Percentiles rank a stretch among this genome's conserved stretches.
These are phyloP conservation scores for Umbelopsis sp. DNA, from an alignment of 192 early-diverging fungal species.

Conservation along the genomic window DNA sequence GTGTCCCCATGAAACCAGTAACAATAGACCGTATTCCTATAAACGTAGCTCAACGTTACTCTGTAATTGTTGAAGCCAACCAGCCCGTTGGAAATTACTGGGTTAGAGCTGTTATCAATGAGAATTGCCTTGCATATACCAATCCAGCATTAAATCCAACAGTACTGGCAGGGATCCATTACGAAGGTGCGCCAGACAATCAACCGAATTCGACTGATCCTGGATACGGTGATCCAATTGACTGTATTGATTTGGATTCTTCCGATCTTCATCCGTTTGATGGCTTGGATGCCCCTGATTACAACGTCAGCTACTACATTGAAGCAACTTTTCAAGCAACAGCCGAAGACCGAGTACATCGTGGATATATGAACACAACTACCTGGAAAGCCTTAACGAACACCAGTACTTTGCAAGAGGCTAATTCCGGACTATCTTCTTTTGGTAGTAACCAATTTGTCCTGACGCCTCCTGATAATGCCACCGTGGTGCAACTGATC, in stretches of 20 bases:
- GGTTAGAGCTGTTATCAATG: constrained; percentile 40
- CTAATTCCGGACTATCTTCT: neutral
- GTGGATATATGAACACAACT: constrained; percentile 15
- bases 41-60: constrained; percentile 47
- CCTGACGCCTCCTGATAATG: neutral
- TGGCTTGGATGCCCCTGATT: constrained; percentile 15
- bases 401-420: constrained; percentile 1
- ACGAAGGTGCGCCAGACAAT: constrained; percentile 39
- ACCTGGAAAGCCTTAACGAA: constrained; percentile 3
- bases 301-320: constrained; percentile 10
- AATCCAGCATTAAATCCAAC: constrained; percentile 31
- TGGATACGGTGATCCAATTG: neutral
- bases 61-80: constrained; percentile 44
- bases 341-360: neutral
- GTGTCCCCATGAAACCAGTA: constrained; percentile 32
- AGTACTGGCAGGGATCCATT: constrained; percentile 38
- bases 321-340: constrained; percentile 15
- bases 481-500: neutral
- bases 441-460: constrained; percentile 1
- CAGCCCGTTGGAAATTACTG: constrained; percentile 45
- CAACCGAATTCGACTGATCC: constrained; percentile 24
- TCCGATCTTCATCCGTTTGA: neutral
- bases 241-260: constrained; percentile 15
- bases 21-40: constrained; percentile 35
- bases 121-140: constrained; percentile 33